Conservation (phyloP, 805 yeast species). For the Teunomyces gatunensis region DNA sequence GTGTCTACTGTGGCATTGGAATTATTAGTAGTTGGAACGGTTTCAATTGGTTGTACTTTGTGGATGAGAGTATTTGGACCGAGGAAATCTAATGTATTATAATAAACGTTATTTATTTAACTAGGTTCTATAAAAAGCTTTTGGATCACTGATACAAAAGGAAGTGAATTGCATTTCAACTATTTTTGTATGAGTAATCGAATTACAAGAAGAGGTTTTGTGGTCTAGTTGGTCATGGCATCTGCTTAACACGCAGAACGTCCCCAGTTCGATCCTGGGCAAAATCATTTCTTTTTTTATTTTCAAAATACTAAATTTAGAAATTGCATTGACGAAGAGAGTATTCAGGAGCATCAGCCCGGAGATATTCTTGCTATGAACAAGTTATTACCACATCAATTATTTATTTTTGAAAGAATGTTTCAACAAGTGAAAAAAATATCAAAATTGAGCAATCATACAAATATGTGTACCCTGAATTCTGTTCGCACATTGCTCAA, state of each 20-base stretch:
- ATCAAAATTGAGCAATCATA: no score
- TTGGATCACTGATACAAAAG: not conserved
- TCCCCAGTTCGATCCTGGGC: constrained; percentile 99
- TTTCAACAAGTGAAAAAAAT: no score
- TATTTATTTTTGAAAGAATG: no score
- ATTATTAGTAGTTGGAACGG: constrained; percentile 85
- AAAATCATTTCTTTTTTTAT: constrained; percentile 56
- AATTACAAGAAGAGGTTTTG: constrained; percentile 55
- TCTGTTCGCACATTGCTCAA: no score
- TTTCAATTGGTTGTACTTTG: constrained; percentile 82
- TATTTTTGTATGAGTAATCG: not conserved
- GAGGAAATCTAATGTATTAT: constrained; percentile 9
- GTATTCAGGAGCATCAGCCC: no score
- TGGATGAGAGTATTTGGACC: constrained; percentile 72
- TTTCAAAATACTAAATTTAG: not conserved
- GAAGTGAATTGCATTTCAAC: not conserved
- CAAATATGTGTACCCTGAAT: no score
- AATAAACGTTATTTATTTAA: not conserved
- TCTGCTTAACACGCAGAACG: constrained; percentile 99
- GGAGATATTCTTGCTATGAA: no score
- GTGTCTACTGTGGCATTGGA: constrained; percentile 86
- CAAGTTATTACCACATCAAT: no score
- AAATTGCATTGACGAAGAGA: no score
- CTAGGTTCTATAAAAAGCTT: not conserved
- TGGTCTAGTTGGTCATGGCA: constrained; percentile 99